Evolutionary conservation across 495 filamentous ascomycete species (phyloP), one percentile per base, ranked within the genome.

Genomic region (Neurospora africana): DNA sequence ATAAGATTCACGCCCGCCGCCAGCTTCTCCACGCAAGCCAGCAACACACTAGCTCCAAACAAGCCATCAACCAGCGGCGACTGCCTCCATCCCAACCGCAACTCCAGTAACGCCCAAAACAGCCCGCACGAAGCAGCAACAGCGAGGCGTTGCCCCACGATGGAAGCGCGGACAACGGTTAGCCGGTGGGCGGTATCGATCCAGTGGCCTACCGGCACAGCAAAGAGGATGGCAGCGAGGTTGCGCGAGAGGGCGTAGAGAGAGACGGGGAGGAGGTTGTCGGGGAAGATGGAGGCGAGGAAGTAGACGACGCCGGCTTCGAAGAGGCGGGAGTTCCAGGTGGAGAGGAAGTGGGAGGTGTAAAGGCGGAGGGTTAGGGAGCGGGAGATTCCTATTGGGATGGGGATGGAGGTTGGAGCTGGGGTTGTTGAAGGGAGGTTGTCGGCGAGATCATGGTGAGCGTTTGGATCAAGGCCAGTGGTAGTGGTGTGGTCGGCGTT

Each of bases 261-360:
- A 1, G 75, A 86, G 75, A 77, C 82, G 75, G 74, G 84, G 40
- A 78, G 84, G 81, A 91, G 78, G 0, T 85, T 89, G 23, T 82
- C 84, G 0, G 87, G 87, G 75, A 83, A 90, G 69, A 88, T 85
- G 2, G 83, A 74, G 1, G 90, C 89, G 23, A 90, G 84, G 78
- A 88, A 91, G 15, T 90, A 80, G 36, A 86, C 87, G 2, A 87
- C 87, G 19, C 83, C 89, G 70, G 90, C 89, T 75, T 92, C 90
- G 79, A 91, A 92, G 68, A 87, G 80, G 58, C 90, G 85, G 3
- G 89, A 88, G 74, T 92, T 92, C 90, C 89, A 92, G 69, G 90
- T 87, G 7, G 89, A 91, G 2, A 92, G 83, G 71, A 86, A 84
- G 77, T 92, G 90, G 0, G 89, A 82, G 0, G 36, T 40, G 69